Evolutionary conservation across 2,329 filamentous ascomycete genomes (phyloP).

Genomic region (Fusarium phyllophilum): DNA sequence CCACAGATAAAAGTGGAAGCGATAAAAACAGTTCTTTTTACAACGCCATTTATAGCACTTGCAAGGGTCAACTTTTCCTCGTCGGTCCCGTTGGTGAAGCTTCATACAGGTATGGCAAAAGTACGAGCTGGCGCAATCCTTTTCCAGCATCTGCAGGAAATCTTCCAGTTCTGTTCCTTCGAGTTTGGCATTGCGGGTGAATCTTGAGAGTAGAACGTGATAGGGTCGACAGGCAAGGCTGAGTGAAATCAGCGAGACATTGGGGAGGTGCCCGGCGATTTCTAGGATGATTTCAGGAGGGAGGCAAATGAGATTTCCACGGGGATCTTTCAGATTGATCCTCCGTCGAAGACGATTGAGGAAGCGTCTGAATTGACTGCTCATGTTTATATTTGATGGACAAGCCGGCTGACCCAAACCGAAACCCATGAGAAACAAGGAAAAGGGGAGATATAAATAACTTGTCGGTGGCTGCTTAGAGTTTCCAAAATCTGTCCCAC

Average conservation of each 20-base stretch:
- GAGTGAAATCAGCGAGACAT: not conserved
- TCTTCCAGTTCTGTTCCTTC: not conserved
- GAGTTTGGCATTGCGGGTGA: not conserved
- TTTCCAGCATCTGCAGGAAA: not conserved
- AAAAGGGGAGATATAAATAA: not conserved
- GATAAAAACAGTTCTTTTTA: not conserved
- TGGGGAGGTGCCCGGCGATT: not conserved
- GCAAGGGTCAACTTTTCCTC: rapidly evolving
- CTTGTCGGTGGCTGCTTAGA: not conserved
- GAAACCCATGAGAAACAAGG: not conserved
- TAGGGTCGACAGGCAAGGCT: conserved; percentile 6
- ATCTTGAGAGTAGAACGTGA: not conserved
- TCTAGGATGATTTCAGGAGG: conserved; percentile 1
- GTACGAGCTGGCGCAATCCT: not conserved
- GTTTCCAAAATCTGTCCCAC: not conserved
- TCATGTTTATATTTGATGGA: not conserved
- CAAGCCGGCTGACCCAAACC: rapidly evolving
- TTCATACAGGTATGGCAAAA: conserved; percentile 1
- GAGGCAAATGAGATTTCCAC: not conserved
- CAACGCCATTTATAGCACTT: rapidly evolving
- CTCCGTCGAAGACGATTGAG: not conserved
- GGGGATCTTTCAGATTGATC: not conserved
- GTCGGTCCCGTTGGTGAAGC: not conserved
- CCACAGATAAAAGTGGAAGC: not conserved
- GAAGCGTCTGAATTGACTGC: not conserved